Percentiles rank a stretch among this genome's conserved stretches.
phyloP scores from a whole-genome alignment of 495 filamentous ascomycete genomes.

The Hamigera avellanea region DNA sequence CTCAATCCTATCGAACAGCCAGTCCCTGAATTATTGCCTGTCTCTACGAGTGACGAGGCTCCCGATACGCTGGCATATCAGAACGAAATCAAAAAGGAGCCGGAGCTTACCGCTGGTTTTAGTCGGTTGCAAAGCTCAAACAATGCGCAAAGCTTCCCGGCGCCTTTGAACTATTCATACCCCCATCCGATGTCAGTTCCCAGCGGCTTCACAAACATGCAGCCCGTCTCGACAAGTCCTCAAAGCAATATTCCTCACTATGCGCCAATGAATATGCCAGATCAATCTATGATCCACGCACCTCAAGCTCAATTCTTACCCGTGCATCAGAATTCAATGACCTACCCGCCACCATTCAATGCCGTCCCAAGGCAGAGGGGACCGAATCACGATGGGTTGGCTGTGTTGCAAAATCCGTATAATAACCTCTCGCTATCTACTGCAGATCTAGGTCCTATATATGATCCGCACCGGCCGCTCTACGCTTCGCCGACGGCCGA shows the following conservation, averaged over 20 bases:
- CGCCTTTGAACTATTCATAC: too few species aligned
- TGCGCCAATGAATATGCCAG: too few species aligned
- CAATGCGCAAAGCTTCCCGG: too few species aligned
- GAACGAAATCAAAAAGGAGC: too few species aligned
- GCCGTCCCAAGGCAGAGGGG: background rate
- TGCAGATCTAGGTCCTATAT: background rate
- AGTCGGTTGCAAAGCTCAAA: background rate
- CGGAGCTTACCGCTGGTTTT: background rate
- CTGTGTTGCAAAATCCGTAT: background rate
- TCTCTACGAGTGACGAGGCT: too few species aligned
- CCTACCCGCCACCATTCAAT: conserved; percentile 5
- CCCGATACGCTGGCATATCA: too few species aligned
- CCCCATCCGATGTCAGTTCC: too few species aligned
- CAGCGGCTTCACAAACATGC: too few species aligned
- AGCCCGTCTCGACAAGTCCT: too few species aligned
- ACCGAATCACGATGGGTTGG: background rate
- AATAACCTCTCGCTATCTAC: background rate
- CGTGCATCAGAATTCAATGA: conserved; percentile 5
- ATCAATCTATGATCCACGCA: too few species aligned
- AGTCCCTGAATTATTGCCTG: background rate
- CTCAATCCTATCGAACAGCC: too few species aligned
- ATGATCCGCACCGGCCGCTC: conserved; percentile 1
- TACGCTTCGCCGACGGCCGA: conserved; percentile 1
- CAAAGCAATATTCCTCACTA: too few species aligned
- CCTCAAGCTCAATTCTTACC: background rate